These are phyloP conservation scores for Gaertneriomyces semiglobifer DNA, from an alignment of 192 early-diverging fungal species.

Conservation along the genomic window DNA sequence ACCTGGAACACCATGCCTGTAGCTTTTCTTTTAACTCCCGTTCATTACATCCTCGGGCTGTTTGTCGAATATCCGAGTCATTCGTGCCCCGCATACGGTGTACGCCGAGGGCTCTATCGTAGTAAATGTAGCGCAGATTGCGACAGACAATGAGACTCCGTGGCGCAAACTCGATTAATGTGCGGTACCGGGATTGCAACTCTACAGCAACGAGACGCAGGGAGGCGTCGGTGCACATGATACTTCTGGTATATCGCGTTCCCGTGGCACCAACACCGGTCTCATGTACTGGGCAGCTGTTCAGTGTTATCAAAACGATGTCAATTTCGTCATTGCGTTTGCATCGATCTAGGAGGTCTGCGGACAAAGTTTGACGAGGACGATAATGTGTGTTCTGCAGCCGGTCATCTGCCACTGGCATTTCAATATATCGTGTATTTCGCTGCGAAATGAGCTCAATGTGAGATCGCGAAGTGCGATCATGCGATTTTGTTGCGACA, in stretches of 20 bases:
- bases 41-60: too few relatives aligned
- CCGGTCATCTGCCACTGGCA: conserved; percentile 1
- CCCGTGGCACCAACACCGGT: conserved; percentile 3
- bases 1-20: too few relatives aligned
- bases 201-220: not conserved
- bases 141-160: not conserved
- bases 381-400: conserved; percentile 23
- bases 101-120: not conserved
- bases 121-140: not conserved
- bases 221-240: not conserved
- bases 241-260: not conserved
- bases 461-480: conserved; percentile 1
- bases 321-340: conserved; percentile 39
- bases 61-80: too few relatives aligned
- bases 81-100: too few relatives aligned
- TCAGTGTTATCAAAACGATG: conserved; percentile 41
- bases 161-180: not conserved
- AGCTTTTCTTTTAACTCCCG: too few relatives aligned
- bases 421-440: conserved; percentile 31
- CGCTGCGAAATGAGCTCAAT: conserved; percentile 23
- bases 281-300: conserved; percentile 25
- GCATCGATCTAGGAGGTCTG: conserved; percentile 20
- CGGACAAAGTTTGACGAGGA: conserved; percentile 24
- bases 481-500: conserved; percentile 15
- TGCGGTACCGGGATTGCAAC: too few relatives aligned